A percentile compares a stretch with the other conserved stretches of the same genome.
phyloP scores from a whole-genome alignment of 495 filamentous ascomycete genomes.

The Daldinia childiae region DNA sequence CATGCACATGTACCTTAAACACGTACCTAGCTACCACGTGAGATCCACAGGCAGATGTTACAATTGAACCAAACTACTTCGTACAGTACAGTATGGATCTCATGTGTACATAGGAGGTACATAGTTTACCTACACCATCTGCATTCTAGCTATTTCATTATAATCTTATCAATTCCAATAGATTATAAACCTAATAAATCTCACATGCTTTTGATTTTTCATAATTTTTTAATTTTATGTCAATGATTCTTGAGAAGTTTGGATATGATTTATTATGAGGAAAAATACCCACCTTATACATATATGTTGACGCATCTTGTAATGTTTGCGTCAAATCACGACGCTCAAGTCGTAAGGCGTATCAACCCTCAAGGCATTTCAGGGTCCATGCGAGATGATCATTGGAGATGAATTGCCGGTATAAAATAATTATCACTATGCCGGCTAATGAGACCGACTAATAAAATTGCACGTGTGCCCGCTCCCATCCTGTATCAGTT shows the following conservation, averaged over 20 bases:
- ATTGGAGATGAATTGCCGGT: slow-evolving; percentile 33
- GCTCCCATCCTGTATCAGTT: slow-evolving; percentile 21
- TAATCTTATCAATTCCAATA: neutral
- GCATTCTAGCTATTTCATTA: neutral
- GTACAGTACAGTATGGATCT: too few species aligned
- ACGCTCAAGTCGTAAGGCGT: neutral
- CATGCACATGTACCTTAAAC: neutral
- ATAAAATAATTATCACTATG: slow-evolving; percentile 27
- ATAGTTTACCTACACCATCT: too few species aligned
- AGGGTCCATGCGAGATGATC: slow-evolving; percentile 17
- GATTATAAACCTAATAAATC: neutral
- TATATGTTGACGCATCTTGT: neutral
- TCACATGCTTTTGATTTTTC: neutral
- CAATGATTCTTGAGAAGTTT: too few species aligned
- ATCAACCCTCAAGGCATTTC: neutral
- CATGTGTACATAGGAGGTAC: too few species aligned
- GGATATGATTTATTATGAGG: neutral
- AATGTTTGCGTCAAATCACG: neutral
- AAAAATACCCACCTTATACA: too few species aligned
- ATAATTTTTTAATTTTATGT: too few species aligned
- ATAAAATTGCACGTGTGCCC: slow-evolving; percentile 30
- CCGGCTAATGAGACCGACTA: slow-evolving; percentile 43
- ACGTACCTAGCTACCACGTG: slow-evolving; percentile 1
- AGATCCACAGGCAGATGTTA: neutral
- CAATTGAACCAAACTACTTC: too few species aligned